phyloP scores from a whole-genome alignment of 768 basidiomycete species.

The Phylloporus rhodoxanthus region DNA sequence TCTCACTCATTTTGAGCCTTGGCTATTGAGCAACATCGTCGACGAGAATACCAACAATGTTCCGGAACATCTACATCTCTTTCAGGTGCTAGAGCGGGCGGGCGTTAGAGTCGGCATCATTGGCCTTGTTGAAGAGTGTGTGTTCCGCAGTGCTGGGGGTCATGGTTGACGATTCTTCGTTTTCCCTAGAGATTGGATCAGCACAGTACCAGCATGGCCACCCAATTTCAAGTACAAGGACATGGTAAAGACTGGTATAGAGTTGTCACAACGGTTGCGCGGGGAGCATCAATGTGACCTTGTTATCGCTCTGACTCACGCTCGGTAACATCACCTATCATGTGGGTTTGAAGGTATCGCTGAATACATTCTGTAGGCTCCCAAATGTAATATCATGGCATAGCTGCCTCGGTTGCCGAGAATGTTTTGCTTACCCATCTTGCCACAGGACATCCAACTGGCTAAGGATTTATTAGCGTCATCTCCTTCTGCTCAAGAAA shows the following conservation, averaged over 20 bases:
- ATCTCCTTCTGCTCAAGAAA: slow-evolving; percentile 49
- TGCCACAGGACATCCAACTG: slow-evolving; percentile 56
- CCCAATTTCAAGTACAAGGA: slow-evolving; percentile 66
- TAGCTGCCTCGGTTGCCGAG: background rate
- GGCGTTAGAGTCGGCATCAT: slow-evolving; percentile 75
- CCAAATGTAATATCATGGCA: slow-evolving; percentile 23
- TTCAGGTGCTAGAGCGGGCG: slow-evolving; percentile 58
- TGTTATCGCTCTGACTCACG: slow-evolving; percentile 82
- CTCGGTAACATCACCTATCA: slow-evolving; percentile 42
- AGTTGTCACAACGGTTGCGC: slow-evolving; percentile 67
- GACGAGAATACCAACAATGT: slow-evolving; percentile 57
- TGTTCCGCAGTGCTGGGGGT: background rate
- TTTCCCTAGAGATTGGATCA: slow-evolving; percentile 73
- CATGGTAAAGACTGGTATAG: slow-evolving; percentile 67
- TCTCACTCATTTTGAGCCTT: slow-evolving; percentile 49
- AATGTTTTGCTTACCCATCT: slow-evolving; percentile 7
- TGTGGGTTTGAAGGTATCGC: background rate
- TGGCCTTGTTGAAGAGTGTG: slow-evolving; percentile 81
- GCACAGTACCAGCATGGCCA: slow-evolving; percentile 84
- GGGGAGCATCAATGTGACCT: slow-evolving; percentile 72
- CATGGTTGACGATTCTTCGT: background rate
- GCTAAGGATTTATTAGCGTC: slow-evolving; percentile 61
- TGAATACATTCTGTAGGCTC: slow-evolving; percentile 17
- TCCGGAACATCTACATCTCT: slow-evolving; percentile 59
- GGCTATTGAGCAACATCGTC: slow-evolving; percentile 85